Evolutionary conservation across 768 basidiomycete genomes (phyloP).

Genomic region (Agrocybe chaxingu): DNA sequence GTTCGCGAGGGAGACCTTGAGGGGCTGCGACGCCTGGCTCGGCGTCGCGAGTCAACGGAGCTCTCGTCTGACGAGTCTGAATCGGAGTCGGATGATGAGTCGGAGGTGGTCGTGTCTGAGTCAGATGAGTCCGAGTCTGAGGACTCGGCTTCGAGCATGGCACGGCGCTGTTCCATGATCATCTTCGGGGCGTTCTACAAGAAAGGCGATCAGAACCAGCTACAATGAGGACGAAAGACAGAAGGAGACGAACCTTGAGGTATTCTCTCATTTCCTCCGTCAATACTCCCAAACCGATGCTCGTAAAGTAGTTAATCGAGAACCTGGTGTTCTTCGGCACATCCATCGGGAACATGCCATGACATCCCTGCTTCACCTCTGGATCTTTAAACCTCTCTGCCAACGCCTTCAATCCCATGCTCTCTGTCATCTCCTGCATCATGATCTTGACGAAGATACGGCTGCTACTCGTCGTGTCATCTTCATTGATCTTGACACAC

Average conservation of each 20-base stretch:
- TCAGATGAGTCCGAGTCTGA: conserved; percentile 32
- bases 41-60: conserved; percentile 9
- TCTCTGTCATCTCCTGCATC: conserved; percentile 93
- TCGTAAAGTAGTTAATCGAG: conserved; percentile 97
- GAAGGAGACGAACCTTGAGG: conserved; percentile 66
- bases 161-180: conserved; percentile 92
- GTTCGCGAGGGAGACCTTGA: conserved; percentile 8
- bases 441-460: conserved; percentile 98
- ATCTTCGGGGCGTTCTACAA: conserved; percentile 83
- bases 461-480: conserved; percentile 92
- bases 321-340: conserved; percentile 96
- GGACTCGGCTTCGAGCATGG: conserved; percentile 72
- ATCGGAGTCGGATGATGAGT: conserved; percentile 17
- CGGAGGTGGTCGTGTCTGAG: conserved; percentile 36
- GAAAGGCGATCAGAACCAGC: conserved; percentile 5
- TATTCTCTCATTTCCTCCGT: conserved; percentile 98
- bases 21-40: too few species aligned
- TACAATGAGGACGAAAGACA: not conserved
- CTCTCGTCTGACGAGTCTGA: conserved; percentile 21
- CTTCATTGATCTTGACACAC: conserved; percentile 91
- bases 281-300: conserved; percentile 82
- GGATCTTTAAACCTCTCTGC: conserved; percentile 89
- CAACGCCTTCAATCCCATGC: conserved; percentile 85
- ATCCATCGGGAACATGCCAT: conserved; percentile 92
- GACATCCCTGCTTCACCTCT: conserved; percentile 69